Conservation (phyloP, 331 rosid genomes). For the Spiraea crenata region DNA sequence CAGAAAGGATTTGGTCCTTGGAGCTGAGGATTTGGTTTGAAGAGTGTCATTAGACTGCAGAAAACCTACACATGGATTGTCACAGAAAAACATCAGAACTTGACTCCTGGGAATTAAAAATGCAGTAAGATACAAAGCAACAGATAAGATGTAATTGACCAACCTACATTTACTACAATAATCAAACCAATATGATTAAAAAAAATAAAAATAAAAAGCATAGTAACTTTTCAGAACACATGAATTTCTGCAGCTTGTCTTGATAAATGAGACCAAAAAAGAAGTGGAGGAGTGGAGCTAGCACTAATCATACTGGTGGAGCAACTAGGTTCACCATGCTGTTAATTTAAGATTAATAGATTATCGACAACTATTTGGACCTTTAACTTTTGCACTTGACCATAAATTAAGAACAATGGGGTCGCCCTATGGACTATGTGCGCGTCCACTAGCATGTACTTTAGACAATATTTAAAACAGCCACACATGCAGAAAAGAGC, state of each 20-base stretch:
- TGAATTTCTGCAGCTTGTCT: constrained; percentile 22
- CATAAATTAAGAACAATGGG: constrained; percentile 17
- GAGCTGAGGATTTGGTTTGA: constrained; percentile 41
- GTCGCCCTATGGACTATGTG: neutral
- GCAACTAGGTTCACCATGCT: constrained; percentile 9
- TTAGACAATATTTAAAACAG: constrained; percentile 8
- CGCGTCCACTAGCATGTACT: neutral
- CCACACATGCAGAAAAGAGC: neutral
- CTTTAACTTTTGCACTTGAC: constrained; percentile 11
- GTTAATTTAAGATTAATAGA: neutral
- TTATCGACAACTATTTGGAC: neutral
- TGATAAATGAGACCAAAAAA: neutral
- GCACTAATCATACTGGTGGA: constrained; percentile 22
- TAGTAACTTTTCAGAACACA: constrained; percentile 23
- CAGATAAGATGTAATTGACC: neutral
- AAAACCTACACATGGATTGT: constrained; percentile 41
- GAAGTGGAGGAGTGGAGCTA: constrained; percentile 39
- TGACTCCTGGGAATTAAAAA: neutral
- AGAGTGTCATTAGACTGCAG: constrained; percentile 77
- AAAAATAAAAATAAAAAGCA: constrained; percentile 7
- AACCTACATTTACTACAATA: constrained; percentile 20
- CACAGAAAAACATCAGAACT: constrained; percentile 2
- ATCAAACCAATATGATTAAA: constrained; percentile 14
- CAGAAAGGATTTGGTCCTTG: constrained; percentile 42
- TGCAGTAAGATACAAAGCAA: neutral